phyloP scores from a whole-genome alignment of 345 rosid species.

The Rhodamnia rubescens region DNA sequence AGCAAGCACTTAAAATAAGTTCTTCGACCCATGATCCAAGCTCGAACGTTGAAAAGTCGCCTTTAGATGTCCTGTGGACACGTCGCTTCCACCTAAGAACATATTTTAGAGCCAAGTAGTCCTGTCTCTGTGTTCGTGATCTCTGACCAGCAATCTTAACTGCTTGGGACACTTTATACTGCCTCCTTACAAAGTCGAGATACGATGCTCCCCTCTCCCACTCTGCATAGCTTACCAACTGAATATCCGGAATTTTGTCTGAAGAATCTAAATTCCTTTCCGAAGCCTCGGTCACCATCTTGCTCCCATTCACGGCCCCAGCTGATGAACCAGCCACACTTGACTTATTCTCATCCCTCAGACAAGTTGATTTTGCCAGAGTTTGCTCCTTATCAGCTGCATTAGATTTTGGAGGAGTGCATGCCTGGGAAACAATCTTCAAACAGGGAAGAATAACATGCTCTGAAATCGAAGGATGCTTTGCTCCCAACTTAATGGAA shows the following conservation, averaged over 20 bases:
- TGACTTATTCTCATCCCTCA: slow-evolving; percentile 52
- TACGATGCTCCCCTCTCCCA: slow-evolving; percentile 98
- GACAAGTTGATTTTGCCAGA: slow-evolving; percentile 36
- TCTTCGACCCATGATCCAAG: slow-evolving; percentile 97
- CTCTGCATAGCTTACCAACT: slow-evolving; percentile 83
- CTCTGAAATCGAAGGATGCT: slow-evolving; percentile 98
- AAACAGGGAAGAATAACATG: slow-evolving; percentile 95
- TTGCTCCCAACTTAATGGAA: slow-evolving; percentile 93
- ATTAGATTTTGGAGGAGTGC: slow-evolving; percentile 98
- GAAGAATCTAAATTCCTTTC: slow-evolving; percentile 62
- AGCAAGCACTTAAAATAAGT: slow-evolving; percentile 95
- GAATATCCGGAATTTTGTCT: slow-evolving; percentile 63
- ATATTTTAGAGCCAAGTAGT: slow-evolving; percentile 83
- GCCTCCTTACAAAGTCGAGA: slow-evolving; percentile 97
- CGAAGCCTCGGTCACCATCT: slow-evolving; percentile 31
- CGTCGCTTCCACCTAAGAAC: slow-evolving; percentile 81
- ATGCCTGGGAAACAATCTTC: slow-evolving; percentile 86
- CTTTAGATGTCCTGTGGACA: slow-evolving; percentile 43
- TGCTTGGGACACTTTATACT: slow-evolving; percentile 78
- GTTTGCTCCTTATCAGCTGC: slow-evolving; percentile 66
- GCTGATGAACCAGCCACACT: slow-evolving; percentile 28
- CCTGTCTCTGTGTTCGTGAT: slow-evolving; percentile 66
- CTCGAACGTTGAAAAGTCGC: slow-evolving; percentile 70
- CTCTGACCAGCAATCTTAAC: slow-evolving; percentile 57
- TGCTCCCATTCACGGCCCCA: slow-evolving; percentile 23